Evolutionary conservation across 2,329 filamentous ascomycete species (phyloP), one percentile per base, ranked within the genome.

Genomic region (Stagonosporopsis chrysanthemi): DNA sequence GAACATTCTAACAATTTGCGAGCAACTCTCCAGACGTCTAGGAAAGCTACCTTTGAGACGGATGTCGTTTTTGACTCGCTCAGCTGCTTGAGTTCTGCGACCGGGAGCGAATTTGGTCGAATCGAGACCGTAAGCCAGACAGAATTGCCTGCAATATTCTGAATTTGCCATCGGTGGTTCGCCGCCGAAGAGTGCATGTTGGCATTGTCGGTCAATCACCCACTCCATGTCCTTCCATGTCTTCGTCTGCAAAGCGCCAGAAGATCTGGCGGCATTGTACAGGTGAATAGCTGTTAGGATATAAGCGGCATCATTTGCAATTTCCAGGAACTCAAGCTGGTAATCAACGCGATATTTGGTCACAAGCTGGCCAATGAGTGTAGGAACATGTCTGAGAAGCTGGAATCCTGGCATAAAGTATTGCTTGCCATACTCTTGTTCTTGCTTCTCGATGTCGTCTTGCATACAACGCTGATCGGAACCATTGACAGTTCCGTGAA

Each of bases 171-270:
- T 22, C 24, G 41, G 53, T 6, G 24, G 40, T 12, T 26, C 36
- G 23, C 50, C 45, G 9, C 26, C 40, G 22, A 46, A 54, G 11
- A 53, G 15, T 6, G 22, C 11, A 12, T 31, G 1, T 7, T 12
- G 6, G 29, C n/a, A 8, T n/a, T 58, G 56, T 8, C 22, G 46
- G 6, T 55, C 49, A 4, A 60, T 55, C 6, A 57, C 3, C 31
- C 29, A 58, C 5, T 60, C 52, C 45, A 62, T 40, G 14, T 62
- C 60, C 6, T 33, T 29, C 60, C 57, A 62, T 9, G 9, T 15
- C 9, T 28, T 23, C 1, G 38, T 31, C 4, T 26, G 38, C 12
- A 60, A 19, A 2, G 28, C 11, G 7, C 38, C 41, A 12, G 51
- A 49, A 12, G 40, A 19, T 6, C 44, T 48, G 2, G 56, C 56